Conservation (phyloP, 202 grass and related monocot genomes). For the Schoenoplectus triqueter region DNA sequence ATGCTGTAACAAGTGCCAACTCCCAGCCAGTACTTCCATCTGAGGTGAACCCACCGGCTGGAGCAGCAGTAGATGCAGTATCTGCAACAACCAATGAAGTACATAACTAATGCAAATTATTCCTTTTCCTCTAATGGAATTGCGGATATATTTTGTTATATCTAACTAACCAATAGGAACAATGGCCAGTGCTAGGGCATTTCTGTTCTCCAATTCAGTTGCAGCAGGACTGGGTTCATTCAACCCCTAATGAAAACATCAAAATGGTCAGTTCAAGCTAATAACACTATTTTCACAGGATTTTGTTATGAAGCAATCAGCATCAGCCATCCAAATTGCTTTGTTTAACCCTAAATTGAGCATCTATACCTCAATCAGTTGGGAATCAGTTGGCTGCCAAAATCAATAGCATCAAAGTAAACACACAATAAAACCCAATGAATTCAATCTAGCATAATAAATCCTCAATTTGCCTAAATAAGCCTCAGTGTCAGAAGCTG, state of each 20-base stretch:
- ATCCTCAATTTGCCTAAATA: slow-evolving; percentile 10
- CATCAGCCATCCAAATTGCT: background rate
- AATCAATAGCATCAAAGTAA: background rate
- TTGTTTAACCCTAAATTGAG: slow-evolving; percentile 4
- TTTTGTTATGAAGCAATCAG: background rate
- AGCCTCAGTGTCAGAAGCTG: background rate
- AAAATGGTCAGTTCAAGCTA: slow-evolving; percentile 5
- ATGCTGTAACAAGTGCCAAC: slow-evolving; percentile 60
- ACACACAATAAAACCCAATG: background rate
- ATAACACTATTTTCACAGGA: slow-evolving; percentile 2
- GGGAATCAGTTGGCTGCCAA: background rate
- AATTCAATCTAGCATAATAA: background rate
- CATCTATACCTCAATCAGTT: background rate
- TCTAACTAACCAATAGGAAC: slow-evolving; percentile 65
- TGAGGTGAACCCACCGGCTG: slow-evolving; percentile 44
- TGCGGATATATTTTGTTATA: background rate
- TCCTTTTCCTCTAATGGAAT: background rate
- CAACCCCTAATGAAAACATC: slow-evolving; percentile 59
- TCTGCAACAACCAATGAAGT: slow-evolving; percentile 47
- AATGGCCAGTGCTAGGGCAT: slow-evolving; percentile 67
- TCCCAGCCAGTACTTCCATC: slow-evolving; percentile 75
- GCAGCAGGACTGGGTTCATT: slow-evolving; percentile 48
- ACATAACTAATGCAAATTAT: background rate
- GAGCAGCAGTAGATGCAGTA: slow-evolving; percentile 50
- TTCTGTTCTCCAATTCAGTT: slow-evolving; percentile 66